Evolutionary conservation across 2,329 filamentous ascomycete genomes (phyloP).

Genomic region (Colletotrichum sp.): DNA sequence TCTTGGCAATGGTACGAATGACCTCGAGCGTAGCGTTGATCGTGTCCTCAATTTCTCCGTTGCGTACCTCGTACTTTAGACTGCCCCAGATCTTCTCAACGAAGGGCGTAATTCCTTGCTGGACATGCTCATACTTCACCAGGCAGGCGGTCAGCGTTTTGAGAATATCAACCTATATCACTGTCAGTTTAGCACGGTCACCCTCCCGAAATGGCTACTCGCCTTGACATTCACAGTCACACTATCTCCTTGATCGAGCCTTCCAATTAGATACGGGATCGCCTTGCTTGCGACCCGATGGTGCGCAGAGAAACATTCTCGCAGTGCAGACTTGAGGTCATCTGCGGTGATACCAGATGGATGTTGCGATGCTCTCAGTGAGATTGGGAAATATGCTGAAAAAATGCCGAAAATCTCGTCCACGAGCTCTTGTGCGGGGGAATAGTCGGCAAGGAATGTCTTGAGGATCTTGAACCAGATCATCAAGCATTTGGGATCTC

Average conservation of each 20-base stretch:
- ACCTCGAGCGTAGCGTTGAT: conserved; percentile 62
- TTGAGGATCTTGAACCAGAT: conserved; percentile 60
- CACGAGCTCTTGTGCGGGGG: conserved; percentile 48
- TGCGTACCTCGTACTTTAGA: conserved; percentile 68
- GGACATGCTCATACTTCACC: conserved; percentile 50
- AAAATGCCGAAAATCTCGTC: conserved; percentile 59
- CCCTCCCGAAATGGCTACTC: background rate
- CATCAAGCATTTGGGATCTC: conserved; percentile 62
- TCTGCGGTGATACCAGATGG: conserved; percentile 58
- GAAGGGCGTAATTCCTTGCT: conserved; percentile 53
- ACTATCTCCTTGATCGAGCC: conserved; percentile 64
- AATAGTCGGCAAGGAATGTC: conserved; percentile 49
- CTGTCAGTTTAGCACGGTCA: background rate
- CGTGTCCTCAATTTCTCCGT: conserved; percentile 63
- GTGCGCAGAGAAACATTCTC: conserved; percentile 59
- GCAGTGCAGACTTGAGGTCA: conserved; percentile 57
- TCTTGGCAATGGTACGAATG: conserved; percentile 52
- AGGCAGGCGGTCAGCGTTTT: conserved; percentile 61
- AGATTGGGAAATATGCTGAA: conserved; percentile 67
- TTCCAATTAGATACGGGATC: conserved; percentile 60
- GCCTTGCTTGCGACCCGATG: conserved; percentile 48
- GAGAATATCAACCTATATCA: conserved; percentile 55
- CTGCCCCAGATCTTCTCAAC: conserved; percentile 60
- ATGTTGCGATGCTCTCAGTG: conserved; percentile 55
- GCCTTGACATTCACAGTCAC: conserved; percentile 65